Conservation (phyloP, 169 alveolate species). For the Eimeria acervulina region DNA sequence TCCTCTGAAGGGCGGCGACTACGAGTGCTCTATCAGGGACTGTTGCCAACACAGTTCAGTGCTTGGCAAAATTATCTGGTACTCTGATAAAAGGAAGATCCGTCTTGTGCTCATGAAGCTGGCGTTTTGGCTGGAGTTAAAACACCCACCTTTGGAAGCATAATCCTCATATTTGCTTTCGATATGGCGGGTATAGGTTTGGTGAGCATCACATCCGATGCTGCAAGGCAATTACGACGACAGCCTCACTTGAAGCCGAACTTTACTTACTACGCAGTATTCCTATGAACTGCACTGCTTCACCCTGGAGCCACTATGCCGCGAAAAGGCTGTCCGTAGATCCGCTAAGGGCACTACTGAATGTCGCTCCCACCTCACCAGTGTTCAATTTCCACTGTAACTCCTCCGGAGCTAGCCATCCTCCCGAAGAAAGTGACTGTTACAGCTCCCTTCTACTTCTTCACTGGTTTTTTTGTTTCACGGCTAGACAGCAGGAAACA, state of each 20-base stretch:
- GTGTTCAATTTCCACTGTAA: constrained; percentile 71
- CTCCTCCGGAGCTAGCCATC: constrained; percentile 42
- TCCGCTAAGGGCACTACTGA: background rate
- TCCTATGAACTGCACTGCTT: background rate
- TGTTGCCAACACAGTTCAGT: background rate
- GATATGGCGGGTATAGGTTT: constrained; percentile 41
- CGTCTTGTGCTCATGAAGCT: background rate
- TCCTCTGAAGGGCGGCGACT: background rate
- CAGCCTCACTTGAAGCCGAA: background rate
- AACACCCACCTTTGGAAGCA: constrained; percentile 62
- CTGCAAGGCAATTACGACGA: constrained; percentile 34
- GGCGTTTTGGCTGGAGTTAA: background rate
- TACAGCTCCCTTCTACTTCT: background rate
- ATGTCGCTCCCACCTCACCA: constrained; percentile 56
- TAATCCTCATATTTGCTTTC: constrained; percentile 73
- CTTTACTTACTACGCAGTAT: background rate
- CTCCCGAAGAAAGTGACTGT: constrained; percentile 19
- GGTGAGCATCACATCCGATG: constrained; percentile 67
- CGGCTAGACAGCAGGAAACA: no score
- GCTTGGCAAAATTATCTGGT: background rate
- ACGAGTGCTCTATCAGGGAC: background rate
- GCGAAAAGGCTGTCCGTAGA: background rate
- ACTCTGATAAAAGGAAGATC: background rate
- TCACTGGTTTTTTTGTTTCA: background rate
- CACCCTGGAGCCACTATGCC: background rate